Evolutionary conservation across 1,284 basidiomycete genomes (phyloP), one percentile per base, ranked within the genome.

Genomic region (Heliocybe sulcata): DNA sequence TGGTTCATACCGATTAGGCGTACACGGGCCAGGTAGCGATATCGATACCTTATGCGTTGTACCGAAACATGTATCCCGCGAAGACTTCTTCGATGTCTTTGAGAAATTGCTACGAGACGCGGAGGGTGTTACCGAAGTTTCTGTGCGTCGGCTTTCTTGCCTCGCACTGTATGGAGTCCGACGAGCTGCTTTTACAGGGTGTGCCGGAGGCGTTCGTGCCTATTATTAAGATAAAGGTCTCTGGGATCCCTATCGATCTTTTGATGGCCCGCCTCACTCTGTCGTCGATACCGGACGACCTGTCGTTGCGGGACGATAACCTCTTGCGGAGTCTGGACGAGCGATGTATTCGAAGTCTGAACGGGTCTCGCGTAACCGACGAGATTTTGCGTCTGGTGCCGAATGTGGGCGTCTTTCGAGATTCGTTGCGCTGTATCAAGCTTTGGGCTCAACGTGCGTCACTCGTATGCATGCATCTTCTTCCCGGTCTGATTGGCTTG

Each of bases 11-110:
- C 85, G 92, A 61, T 77, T 99, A 45, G 96, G 96, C 56, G 96
- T 99, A 14, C 97, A 99, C 70, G 93, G 93, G 12, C 96, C 97
- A 33, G 92, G 94, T 9, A 83, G 90, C 48, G 96, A 99, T 83
- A 98, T 99, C 68, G 96, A 99, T 75, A 98, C 95, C n/a, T 78
- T 99, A 33, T 94, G 94, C 68, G 96, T 99, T 26, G 97, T 97
- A 27, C 96, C 96, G 3, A 93, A 94, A 69, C 94, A 98, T 70
- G 90, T 99, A 55, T 90, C 88, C 59, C 81, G 93, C 59, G 94
- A 98, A 64, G 94, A 99, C 74, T 99, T 99, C 74, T 98, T 98
- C 65, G 85, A 88, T 0, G 80, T 89, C 35, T 97, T 99, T 64
- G 92, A 94, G 67, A 77, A 82, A 31, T 94, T 98, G 90, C 76